Evolutionary conservation across 148 eudicot species (phyloP).

Genomic region (Silene uniflora): DNA sequence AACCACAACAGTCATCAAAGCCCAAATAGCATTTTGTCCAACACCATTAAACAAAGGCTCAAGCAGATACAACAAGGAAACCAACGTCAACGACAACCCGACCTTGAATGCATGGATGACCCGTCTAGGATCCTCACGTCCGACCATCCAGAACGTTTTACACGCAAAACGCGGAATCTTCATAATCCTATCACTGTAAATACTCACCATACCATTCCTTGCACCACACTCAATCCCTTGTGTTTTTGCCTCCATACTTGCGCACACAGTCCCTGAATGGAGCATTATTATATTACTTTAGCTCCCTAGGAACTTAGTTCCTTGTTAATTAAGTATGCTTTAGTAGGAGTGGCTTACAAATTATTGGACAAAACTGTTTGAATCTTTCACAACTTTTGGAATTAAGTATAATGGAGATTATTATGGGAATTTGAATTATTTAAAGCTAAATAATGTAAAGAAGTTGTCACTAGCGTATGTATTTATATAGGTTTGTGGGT

Average conservation of each 20-base stretch:
- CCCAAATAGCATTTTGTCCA: conserved; percentile 84
- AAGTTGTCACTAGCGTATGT: background rate
- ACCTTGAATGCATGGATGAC: conserved; percentile 78
- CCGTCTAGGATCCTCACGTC: conserved; percentile 71
- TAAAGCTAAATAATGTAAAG: background rate
- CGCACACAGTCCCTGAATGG: conserved; percentile 16
- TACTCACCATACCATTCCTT: conserved; percentile 12
- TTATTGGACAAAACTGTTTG: background rate
- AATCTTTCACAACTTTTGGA: background rate
- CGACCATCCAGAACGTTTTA: conserved; percentile 44
- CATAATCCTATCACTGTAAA: conserved; percentile 22
- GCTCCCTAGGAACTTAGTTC: too few species aligned
- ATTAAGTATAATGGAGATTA: conserved; percentile 2
- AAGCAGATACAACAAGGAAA: conserved; percentile 66
- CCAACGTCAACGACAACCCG: conserved; percentile 68
- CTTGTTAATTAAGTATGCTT: background rate
- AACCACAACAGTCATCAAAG: conserved; percentile 92
- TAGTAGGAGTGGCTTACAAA: background rate
- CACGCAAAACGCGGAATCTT: conserved; percentile 29
- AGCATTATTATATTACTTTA: background rate
- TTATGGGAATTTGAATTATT: background rate
- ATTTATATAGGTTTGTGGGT: conserved; percentile 24
- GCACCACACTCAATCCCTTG: conserved; percentile 16
- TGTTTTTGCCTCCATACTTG: conserved; percentile 16
- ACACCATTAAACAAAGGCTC: conserved; percentile 66